Conservation (phyloP, 768 basidiomycete genomes). For the Macrolepiota albuminosa region DNA sequence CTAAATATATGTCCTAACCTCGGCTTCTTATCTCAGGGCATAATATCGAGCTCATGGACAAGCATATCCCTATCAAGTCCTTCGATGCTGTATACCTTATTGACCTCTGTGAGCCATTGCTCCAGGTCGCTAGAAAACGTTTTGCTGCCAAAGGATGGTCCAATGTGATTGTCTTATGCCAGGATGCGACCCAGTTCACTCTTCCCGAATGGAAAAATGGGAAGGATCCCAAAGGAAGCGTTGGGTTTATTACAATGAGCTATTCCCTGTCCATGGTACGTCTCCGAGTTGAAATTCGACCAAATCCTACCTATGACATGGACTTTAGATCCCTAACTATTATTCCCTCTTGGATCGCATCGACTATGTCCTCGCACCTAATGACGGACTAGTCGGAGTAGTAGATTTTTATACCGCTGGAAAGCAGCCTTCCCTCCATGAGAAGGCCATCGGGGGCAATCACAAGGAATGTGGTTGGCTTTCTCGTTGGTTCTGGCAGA, state of each 20-base stretch:
- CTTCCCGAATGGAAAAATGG: slow-evolving; percentile 54
- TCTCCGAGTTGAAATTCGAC: not conserved
- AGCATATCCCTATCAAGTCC: slow-evolving; percentile 46
- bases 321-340: slow-evolving; percentile 51
- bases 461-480: slow-evolving; percentile 61
- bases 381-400: slow-evolving; percentile 58
- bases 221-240: slow-evolving; percentile 47
- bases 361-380: slow-evolving; percentile 56
- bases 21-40: slow-evolving; percentile 18
- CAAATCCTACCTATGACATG: not conserved
- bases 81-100: slow-evolving; percentile 71
- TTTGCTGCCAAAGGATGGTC: slow-evolving; percentile 66
- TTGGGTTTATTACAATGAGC: slow-evolving; percentile 50
- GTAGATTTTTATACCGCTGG: slow-evolving; percentile 70
- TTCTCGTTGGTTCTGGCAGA: slow-evolving; percentile 76
- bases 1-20: not conserved
- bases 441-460: slow-evolving; percentile 58
- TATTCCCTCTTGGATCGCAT: slow-evolving; percentile 65
- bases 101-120: slow-evolving; percentile 68
- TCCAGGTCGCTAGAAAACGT: slow-evolving; percentile 65
- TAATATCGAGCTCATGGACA: slow-evolving; percentile 73
- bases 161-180: slow-evolving; percentile 67
- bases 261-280: slow-evolving; percentile 55
- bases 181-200: slow-evolving; percentile 65
- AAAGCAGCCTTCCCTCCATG: slow-evolving; percentile 49